Evolutionary conservation across 495 filamentous ascomycete species (phyloP), one percentile per base, ranked within the genome.

Genomic region (Chaetomium tenue): DNA sequence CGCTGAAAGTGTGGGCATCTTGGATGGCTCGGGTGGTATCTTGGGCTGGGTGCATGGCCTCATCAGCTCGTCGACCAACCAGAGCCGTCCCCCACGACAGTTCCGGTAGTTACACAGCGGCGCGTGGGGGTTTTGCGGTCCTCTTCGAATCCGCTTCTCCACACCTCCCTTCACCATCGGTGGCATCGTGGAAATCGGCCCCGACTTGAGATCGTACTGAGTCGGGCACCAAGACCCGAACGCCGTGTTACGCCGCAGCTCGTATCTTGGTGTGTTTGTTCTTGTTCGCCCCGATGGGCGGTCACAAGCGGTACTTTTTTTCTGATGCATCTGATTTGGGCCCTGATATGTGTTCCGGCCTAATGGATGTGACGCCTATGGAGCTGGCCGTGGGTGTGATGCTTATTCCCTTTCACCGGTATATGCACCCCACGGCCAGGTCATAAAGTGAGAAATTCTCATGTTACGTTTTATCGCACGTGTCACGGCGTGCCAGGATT

Each of bases 191-290:
- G 16, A 44, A 44, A 18, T 15, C 16, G 13, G 16, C 40, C 13
- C 16, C 5, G 11, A 33, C 9, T 40, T 40, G 5, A 33, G 25
- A 48, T 22, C 25, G 3, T 5, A 33, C 18, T 28, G 9, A 23
- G 51, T 61, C 50, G 58, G 51, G 42, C 50, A 48, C 42, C 59
- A 59, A 61, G 9, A 13, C 22, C 18, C 25, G 16, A 39, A 48
- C 22, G 30, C 52, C 42, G 44, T 50, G 69, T 69, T 71, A 69
- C 69, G 61, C 59, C 42, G 67, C 69, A 69, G 69, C 64, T 71
- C 69, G 67, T 71, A 69, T 71, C 56, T 62, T 54, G 12, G 23
- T 42, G 20, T 61, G 33, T 52, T 16, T 61, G 46, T 25, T 52
- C 47, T 20, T 22, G 52, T 25, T 58, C n/a, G 37, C 42, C 25